A percentile compares a stretch with the other conserved stretches of the same genome.
phyloP scores from a whole-genome alignment of 2,329 filamentous ascomycete genomes.

The Scedosporium boydii region DNA sequence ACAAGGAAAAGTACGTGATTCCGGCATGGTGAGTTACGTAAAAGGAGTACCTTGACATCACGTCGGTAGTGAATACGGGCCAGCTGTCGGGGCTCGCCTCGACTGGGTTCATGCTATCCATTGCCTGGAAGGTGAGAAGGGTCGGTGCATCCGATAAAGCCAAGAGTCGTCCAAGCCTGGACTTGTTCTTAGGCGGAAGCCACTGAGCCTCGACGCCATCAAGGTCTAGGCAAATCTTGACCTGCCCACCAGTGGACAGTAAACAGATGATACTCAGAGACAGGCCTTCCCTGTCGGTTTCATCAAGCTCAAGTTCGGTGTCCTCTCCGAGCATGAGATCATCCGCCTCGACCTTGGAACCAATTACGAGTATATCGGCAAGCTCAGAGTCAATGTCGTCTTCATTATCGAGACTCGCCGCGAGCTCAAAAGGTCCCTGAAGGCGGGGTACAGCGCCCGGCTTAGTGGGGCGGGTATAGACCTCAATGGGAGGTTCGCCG shows the following conservation, averaged over 20 bases:
- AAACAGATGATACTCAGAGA: slow-evolving; percentile 52
- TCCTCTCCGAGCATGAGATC: slow-evolving; percentile 57
- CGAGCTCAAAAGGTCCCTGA: slow-evolving; percentile 52
- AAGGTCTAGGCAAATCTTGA: slow-evolving; percentile 52
- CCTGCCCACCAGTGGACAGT: slow-evolving; percentile 49
- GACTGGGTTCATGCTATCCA: slow-evolving; percentile 46
- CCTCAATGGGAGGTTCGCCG: slow-evolving; percentile 41
- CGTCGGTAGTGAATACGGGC: slow-evolving; percentile 54
- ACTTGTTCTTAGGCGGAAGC: slow-evolving; percentile 48
- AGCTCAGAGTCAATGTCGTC: slow-evolving; percentile 47
- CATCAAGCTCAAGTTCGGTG: slow-evolving; percentile 47
- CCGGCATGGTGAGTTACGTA: slow-evolving; percentile 52
- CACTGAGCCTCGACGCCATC: slow-evolving; percentile 57
- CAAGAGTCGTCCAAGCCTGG: slow-evolving; percentile 29
- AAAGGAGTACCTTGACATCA: slow-evolving; percentile 52
- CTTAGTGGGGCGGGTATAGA: slow-evolving; percentile 46
- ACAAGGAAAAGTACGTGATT: slow-evolving; percentile 50
- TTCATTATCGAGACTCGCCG: slow-evolving; percentile 44
- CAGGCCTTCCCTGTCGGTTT: slow-evolving; percentile 47
- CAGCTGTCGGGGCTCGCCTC: slow-evolving; percentile 49
- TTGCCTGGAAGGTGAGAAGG: slow-evolving; percentile 51
- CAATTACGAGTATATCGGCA: slow-evolving; percentile 54
- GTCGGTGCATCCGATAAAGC: slow-evolving; percentile 31
- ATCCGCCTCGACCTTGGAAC: slow-evolving; percentile 49
- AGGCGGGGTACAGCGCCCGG: slow-evolving; percentile 50